These are phyloP conservation scores for Neobulgaria alba DNA, from an alignment of 2,329 filamentous ascomycete species.

Conservation along the genomic window DNA sequence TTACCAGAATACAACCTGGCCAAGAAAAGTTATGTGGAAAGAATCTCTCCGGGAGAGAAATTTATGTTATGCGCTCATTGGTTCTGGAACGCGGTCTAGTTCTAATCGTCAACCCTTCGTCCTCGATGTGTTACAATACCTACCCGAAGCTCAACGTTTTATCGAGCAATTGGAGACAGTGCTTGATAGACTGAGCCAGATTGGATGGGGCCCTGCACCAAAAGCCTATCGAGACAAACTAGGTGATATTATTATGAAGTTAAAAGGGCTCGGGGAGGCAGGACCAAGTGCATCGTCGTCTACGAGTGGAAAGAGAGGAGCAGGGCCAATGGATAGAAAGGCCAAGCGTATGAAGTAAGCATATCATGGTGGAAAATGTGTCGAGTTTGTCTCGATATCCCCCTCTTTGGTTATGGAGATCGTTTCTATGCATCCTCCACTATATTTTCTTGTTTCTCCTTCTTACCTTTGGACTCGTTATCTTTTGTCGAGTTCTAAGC, in stretches of 20 bases:
- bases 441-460: too few species aligned
- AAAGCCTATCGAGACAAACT: slow-evolving; percentile 17
- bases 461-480: too few species aligned
- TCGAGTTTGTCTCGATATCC: too few species aligned
- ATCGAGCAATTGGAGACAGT: slow-evolving; percentile 19
- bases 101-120: slow-evolving; percentile 20
- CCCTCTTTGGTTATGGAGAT: too few species aligned
- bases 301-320: slow-evolving; percentile 16
- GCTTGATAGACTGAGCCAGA: slow-evolving; percentile 8
- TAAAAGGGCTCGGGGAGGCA: slow-evolving; percentile 11
- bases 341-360: slow-evolving; percentile 24
- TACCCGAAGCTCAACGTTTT: slow-evolving; percentile 19
- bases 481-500: too few species aligned
- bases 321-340: slow-evolving; percentile 17
- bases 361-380: slow-evolving; percentile 1
- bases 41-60: slow-evolving; percentile 23
- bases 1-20: slow-evolving; percentile 16
- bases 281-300: not conserved
- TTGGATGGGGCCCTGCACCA: slow-evolving; percentile 17
- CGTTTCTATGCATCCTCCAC: too few species aligned
- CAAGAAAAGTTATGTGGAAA: slow-evolving; percentile 14
- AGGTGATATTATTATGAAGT: slow-evolving; percentile 13
- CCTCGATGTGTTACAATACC: slow-evolving; percentile 19
- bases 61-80: slow-evolving; percentile 24
- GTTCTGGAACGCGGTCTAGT: slow-evolving; percentile 7